Conservation (phyloP, 1,284 basidiomycete genomes). For the Marasmius sp. region DNA sequence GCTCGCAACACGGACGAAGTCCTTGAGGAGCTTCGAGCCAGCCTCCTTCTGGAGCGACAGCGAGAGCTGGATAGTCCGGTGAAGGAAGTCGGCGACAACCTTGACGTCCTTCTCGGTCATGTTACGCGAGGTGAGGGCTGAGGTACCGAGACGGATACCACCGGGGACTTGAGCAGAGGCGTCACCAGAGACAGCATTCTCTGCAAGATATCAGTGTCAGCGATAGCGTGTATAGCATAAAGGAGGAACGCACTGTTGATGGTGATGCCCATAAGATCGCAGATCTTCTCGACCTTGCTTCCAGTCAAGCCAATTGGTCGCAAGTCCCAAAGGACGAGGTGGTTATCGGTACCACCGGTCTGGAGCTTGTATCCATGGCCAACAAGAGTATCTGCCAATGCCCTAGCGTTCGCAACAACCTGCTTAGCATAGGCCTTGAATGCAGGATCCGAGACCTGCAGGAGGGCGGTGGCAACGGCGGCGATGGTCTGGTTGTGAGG, state of each 20-base stretch:
- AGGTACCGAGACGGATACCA: slow-evolving; percentile 95
- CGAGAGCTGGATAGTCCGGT: slow-evolving; percentile 89
- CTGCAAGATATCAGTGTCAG: slow-evolving; percentile 37
- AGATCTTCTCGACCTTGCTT: slow-evolving; percentile 98
- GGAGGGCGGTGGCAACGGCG: slow-evolving; percentile 92
- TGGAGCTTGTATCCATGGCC: slow-evolving; percentile 92
- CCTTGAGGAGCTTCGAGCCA: slow-evolving; percentile 92
- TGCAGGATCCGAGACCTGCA: slow-evolving; percentile 88
- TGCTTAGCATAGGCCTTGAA: slow-evolving; percentile 95
- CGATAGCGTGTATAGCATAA: not conserved
- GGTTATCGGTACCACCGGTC: slow-evolving; percentile 96
- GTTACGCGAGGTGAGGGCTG: slow-evolving; percentile 92
- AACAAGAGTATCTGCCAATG: slow-evolving; percentile 73
- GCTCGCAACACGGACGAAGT: slow-evolving; percentile 88
- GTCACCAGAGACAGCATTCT: slow-evolving; percentile 97
- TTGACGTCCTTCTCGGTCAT: slow-evolving; percentile 90
- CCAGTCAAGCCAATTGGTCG: slow-evolving; percentile 95
- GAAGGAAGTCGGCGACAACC: slow-evolving; percentile 88
- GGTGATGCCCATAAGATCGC: slow-evolving; percentile 94
- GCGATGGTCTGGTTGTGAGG: slow-evolving; percentile 99
- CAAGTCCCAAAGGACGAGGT: slow-evolving; percentile 97
- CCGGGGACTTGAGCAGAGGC: slow-evolving; percentile 94
- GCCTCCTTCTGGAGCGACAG: slow-evolving; percentile 91
- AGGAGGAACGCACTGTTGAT: slow-evolving; percentile 74
- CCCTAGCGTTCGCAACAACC: slow-evolving; percentile 86